Base-by-base conservation (phyloP, 495 filamentous ascomycete genomes). In the Penicillium longicatenatum region DNA sequence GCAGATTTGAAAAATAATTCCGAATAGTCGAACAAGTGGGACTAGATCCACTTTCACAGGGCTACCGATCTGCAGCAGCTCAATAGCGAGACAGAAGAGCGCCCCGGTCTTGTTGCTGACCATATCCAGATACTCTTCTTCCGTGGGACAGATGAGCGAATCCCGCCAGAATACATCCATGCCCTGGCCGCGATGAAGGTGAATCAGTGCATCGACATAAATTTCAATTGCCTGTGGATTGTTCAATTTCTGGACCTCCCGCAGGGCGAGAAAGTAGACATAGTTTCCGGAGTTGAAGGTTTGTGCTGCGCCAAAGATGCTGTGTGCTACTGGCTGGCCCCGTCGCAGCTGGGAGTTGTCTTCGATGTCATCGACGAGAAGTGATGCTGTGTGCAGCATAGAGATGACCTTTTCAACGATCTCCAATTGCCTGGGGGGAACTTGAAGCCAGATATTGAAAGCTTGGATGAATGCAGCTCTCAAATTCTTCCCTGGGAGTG, bases 161-260 rank as follows among this genome's bases (percentile, higher is more conserved):
- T 96, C 90, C 7, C 90, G 79, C 93, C 93, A 98, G 78, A 87
- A 94, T 30, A 98, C 81, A 64, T 98, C 93, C 87, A 95, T 90
- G 43, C 93, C 91, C 65, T 98, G 93, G 6, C 93, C 93, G 24
- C 89, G 79, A 71, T 96, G 91, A 12, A 97, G 83, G 68, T 92
- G 89, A 33, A 92, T 68, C 8, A 96, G 76, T 67, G 95, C 92
- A 41, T 93, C 88, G 4, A 83, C 85, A 67, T 86, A 96, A 49
- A 94, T 88, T 47, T 75, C 70, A 48, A 92, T 78, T 22, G 81
- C 80, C 8, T 63, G 66, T 0, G 84, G 81, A 61, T 88, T 89
- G 0, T 72, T 62, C 30, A 95, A 81, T 61, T 86, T 85, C 43
- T 79, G 72, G 6, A 93, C 63, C 70, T 89, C 83, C 54, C 85